Evolutionary conservation across 2,329 filamentous ascomycete genomes (phyloP).

Genomic region (Plenodomus tracheiphilus): DNA sequence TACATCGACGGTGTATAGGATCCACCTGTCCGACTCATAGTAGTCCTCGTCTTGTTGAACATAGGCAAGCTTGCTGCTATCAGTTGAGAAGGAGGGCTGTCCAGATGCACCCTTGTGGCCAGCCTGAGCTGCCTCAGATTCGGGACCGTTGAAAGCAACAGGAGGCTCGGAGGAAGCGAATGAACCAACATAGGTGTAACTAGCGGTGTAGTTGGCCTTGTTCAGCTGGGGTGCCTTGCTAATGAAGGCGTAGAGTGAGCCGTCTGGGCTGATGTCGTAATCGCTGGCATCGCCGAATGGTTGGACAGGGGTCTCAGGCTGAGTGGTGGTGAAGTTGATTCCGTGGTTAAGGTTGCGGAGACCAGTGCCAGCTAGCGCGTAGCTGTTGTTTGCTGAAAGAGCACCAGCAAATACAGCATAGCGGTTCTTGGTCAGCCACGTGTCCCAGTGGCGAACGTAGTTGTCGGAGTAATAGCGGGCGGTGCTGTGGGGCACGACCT

Average conservation of each 20-base stretch:
- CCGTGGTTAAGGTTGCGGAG: constrained; percentile 63
- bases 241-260: constrained; percentile 66
- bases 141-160: constrained; percentile 40
- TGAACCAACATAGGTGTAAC: constrained; percentile 75
- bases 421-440: constrained; percentile 69
- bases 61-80: constrained; percentile 73
- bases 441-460: constrained; percentile 82
- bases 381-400: constrained; percentile 47
- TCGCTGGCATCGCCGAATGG: constrained; percentile 78
- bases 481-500: constrained; percentile 61
- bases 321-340: constrained; percentile 56
- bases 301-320: constrained; percentile 68
- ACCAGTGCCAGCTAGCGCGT: constrained; percentile 34
- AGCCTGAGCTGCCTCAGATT: constrained; percentile 35
- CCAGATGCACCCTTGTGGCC: constrained; percentile 65
- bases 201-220: constrained; percentile 76
- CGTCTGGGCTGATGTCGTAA: constrained; percentile 71
- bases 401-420: constrained; percentile 75
- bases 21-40: constrained; percentile 81
- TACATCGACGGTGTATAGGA: constrained; percentile 45
- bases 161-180: constrained; percentile 60
- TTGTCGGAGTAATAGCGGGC: constrained; percentile 74
- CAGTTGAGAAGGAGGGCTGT: constrained; percentile 73
- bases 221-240: constrained; percentile 74
- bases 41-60: constrained; percentile 67